A percentile compares a stretch with the other conserved stretches of the same genome.
phyloP scores from a whole-genome alignment of 176 grass and related monocot genomes.

The Eremochloa ophiuroides region DNA sequence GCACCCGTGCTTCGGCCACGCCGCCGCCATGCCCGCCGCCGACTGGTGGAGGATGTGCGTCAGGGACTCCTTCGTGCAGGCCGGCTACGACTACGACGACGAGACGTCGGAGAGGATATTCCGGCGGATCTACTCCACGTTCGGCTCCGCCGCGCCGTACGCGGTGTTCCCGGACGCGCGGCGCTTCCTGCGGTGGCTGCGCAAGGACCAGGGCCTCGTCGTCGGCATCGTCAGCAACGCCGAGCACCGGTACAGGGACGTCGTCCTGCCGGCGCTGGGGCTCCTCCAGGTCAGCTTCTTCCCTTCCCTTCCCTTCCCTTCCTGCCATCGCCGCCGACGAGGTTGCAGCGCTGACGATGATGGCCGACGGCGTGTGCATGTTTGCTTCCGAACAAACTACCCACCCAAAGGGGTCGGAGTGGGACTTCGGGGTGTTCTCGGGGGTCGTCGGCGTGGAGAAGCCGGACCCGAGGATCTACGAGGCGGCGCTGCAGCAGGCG shows the following conservation, averaged over 20 bases:
- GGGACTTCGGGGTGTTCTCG: slow-evolving; percentile 55
- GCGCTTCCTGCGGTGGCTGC: slow-evolving; percentile 63
- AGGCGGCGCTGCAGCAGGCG: slow-evolving; percentile 62
- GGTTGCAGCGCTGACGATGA: neutral
- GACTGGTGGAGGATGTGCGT: slow-evolving; percentile 84
- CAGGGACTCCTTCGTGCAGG: slow-evolving; percentile 75
- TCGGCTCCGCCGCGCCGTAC: slow-evolving; percentile 79
- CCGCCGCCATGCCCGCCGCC: slow-evolving; percentile 49
- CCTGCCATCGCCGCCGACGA: too few species aligned
- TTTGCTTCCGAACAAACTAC: neutral
- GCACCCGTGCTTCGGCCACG: slow-evolving; percentile 79
- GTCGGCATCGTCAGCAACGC: slow-evolving; percentile 82
- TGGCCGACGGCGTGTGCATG: neutral
- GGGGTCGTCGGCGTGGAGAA: slow-evolving; percentile 70
- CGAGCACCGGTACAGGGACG: slow-evolving; percentile 64
- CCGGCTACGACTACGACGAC: slow-evolving; percentile 70
- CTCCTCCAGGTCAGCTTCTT: slow-evolving; percentile 49
- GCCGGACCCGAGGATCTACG: slow-evolving; percentile 67
- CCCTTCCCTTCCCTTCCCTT: too few species aligned
- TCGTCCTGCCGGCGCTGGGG: slow-evolving; percentile 65
- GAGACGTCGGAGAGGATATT: slow-evolving; percentile 80
- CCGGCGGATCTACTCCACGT: slow-evolving; percentile 57
- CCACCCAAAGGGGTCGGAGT: slow-evolving; percentile 22
- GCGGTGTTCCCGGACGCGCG: slow-evolving; percentile 66
- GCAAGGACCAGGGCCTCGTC: slow-evolving; percentile 18